phyloP scores from a whole-genome alignment of 345 rosid genomes.

The Crucihimalaya himalaica region DNA sequence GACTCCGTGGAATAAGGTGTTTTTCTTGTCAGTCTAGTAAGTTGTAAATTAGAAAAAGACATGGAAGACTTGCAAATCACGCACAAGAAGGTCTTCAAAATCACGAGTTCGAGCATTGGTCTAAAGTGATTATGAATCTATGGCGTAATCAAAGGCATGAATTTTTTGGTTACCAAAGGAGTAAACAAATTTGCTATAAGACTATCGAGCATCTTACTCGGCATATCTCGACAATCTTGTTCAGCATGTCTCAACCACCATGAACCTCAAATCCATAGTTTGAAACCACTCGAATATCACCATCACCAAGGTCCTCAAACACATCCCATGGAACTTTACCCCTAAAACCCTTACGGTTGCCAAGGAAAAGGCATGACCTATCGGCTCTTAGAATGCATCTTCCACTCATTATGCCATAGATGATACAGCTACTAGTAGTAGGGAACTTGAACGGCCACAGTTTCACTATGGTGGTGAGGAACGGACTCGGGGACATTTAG shows the following conservation, averaged over 20 bases:
- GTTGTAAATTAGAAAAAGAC: neutral
- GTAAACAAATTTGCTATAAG: neutral
- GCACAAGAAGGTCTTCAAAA: neutral
- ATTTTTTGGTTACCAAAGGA: neutral
- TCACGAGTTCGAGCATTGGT: neutral
- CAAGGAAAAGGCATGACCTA: neutral
- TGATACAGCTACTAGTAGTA: neutral
- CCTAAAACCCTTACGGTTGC: neutral
- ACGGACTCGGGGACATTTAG: neutral
- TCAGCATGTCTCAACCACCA: neutral
- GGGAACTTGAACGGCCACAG: neutral
- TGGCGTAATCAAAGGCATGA: neutral
- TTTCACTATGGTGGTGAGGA: conserved; percentile 7
- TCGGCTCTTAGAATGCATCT: neutral
- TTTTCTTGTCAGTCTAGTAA: conserved; percentile 13
- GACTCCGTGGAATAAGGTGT: neutral
- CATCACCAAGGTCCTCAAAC: neutral
- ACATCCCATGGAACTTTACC: neutral
- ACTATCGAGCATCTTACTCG: neutral
- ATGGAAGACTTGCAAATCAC: neutral
- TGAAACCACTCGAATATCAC: neutral
- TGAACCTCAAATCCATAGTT: neutral
- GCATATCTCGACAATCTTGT: neutral
- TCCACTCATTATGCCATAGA: neutral
- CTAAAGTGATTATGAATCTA: neutral